Evolutionary conservation across 768 basidiomycete species (phyloP).

Genomic region (Macrocybe gigantea): DNA sequence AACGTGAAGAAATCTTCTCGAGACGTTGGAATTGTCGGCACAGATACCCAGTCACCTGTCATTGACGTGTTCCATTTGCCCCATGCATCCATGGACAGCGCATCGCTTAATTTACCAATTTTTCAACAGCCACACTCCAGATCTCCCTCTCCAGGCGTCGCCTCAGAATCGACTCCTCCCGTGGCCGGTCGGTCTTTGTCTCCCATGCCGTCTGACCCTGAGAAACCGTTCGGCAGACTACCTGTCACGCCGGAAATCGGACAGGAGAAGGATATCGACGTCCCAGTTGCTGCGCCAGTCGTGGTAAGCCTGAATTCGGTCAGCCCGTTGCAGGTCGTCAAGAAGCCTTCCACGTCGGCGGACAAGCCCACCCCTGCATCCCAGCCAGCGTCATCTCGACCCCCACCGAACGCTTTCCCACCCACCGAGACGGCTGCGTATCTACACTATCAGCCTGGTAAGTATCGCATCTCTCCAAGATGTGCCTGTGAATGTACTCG

Average conservation of each 20-base stretch:
- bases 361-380: conserved; percentile 18
- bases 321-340: conserved; percentile 7
- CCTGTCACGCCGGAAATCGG: conserved; percentile 56
- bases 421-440: conserved; percentile 32
- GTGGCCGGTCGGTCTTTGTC: conserved; percentile 23
- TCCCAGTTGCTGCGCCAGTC: conserved; percentile 59
- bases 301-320: conserved; percentile 40
- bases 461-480: conserved; percentile 7
- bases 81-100: conserved; percentile 19
- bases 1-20: conserved; percentile 22
- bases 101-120: conserved; percentile 21
- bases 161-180: conserved; percentile 18
- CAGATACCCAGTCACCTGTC: conserved; percentile 13
- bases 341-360: conserved; percentile 4
- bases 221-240: conserved; percentile 5
- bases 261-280: conserved; percentile 50
- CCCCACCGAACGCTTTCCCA: conserved; percentile 18
- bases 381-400: conserved; percentile 18
- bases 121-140: conserved; percentile 29
- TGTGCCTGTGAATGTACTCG: conserved; percentile 5
- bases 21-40: conserved; percentile 47
- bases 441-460: conserved; percentile 59
- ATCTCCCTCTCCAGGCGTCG: conserved; percentile 21
- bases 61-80: conserved; percentile 9
- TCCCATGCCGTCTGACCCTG: conserved; percentile 10